A percentile compares a stretch with the other conserved stretches of the same genome.
These are phyloP conservation scores for Lactarius quietus DNA, from an alignment of 768 basidiomycete species.

Conservation along the genomic window DNA sequence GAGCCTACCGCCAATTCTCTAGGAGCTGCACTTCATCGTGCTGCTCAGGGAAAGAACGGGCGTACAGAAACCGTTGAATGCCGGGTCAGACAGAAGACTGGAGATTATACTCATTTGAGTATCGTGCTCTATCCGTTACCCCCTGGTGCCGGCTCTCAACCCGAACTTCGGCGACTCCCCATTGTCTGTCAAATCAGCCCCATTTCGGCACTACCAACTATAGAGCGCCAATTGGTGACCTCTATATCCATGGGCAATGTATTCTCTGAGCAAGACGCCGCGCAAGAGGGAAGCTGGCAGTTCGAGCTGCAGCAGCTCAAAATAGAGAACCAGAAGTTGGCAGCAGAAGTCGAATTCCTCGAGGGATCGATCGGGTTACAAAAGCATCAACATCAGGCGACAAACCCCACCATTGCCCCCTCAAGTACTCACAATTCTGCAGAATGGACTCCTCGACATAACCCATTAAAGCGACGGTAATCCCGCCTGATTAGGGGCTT, in stretches of 20 bases:
- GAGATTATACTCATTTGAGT: slow-evolving; percentile 10
- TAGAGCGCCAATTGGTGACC: slow-evolving; percentile 15
- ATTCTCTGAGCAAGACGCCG: slow-evolving; percentile 69
- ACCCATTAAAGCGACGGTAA: slow-evolving; percentile 21
- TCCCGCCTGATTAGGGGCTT: background rate
- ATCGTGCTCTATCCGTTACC: slow-evolving; percentile 25
- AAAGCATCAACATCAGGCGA: slow-evolving; percentile 16
- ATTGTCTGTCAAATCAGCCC: slow-evolving; percentile 32
- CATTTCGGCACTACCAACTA: slow-evolving; percentile 10
- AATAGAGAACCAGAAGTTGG: slow-evolving; percentile 61
- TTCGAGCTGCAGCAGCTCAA: slow-evolving; percentile 86
- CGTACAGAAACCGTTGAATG: slow-evolving; percentile 19
- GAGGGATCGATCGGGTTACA: slow-evolving; percentile 30
- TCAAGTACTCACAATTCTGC: slow-evolving; percentile 8
- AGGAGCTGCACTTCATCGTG: slow-evolving; percentile 27
- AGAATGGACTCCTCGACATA: slow-evolving; percentile 18
- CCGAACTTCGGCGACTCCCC: slow-evolving; percentile 15
- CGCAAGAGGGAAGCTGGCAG: slow-evolving; percentile 82
- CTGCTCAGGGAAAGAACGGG: slow-evolving; percentile 14
- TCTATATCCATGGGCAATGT: slow-evolving; percentile 41
- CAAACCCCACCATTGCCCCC: background rate
- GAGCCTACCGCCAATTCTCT: slow-evolving; percentile 6
- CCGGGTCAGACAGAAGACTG: slow-evolving; percentile 15
- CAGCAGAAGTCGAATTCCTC: slow-evolving; percentile 51
- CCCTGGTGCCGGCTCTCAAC: slow-evolving; percentile 14